Base-by-base conservation (phyloP, 345 rosid genomes). In the Eucalyptus pauciflora region DNA sequence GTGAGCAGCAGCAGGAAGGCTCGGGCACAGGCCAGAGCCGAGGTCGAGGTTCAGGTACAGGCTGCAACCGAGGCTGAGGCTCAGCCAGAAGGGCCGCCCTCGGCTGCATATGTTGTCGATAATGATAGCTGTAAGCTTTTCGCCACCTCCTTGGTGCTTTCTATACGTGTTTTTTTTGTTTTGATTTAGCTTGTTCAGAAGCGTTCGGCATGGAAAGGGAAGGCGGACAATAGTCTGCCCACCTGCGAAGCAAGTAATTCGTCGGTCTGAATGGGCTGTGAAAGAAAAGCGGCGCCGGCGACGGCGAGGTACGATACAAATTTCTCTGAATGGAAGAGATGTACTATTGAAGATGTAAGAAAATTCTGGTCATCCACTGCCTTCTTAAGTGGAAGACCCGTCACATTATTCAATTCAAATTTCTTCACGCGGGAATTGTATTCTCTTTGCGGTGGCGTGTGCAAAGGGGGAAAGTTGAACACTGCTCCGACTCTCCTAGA, bases 1-100 rank as follows among this genome's bases (percentile, higher is more conserved):
- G 92, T 45, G 99, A 98, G 91, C 98, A 95, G 92, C 95, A 95
- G 91, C 94, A 94, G 91, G 96, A 80, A 80, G 86, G 64, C 89
- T 13, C 87, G 89, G 71, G 86, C 92, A n/a, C 90, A 88, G 87
- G 67, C 94, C 13, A 20, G 15, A 64, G 88, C 71, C 80, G 24
- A 60, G 69, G 69, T 12, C 4, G 33, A 62, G 16, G 69, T 60
- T 60, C 69, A 60, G 69, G 69, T 60, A 27, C 16, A 27, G 69
- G 69, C 69, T 14, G 69, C n/a, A 13, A 60, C 69, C 31, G 4
- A 27, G 31, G 16, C 69, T 27, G 31, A 60, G 69, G 69, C 31
- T 41, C 83, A 76, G 27, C 48, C 83, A 37, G 8, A 20, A 41
- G 83, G 24, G 83, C 48, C 45, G 83, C 48, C 83, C 46, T 76